A percentile compares a stretch with the other conserved stretches of the same genome.
Conservation (phyloP, 1,284 basidiomycete genomes). For the Puccinia polysora region DNA sequence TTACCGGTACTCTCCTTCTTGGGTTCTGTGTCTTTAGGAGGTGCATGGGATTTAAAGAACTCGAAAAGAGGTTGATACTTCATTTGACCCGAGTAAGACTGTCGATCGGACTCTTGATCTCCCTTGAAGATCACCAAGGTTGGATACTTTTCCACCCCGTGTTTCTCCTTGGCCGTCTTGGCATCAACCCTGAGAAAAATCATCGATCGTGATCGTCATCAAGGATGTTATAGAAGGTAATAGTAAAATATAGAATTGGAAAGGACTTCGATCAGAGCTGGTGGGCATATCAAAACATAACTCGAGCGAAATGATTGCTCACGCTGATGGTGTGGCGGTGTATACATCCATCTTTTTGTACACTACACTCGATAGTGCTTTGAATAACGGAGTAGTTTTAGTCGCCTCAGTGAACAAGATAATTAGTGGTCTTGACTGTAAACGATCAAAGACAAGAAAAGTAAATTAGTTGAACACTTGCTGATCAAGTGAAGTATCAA, state of each 20-base stretch:
- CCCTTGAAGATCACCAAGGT: conserved; percentile 31
- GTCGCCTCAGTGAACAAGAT: conserved; percentile 33
- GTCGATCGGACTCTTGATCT: background rate
- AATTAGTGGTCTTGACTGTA: conserved; percentile 36
- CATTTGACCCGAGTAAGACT: conserved; percentile 23
- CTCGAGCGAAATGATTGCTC: background rate
- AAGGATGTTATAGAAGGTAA: no score
- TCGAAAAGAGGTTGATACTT: conserved; percentile 13
- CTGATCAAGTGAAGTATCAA: no score
- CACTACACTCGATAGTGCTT: conserved; percentile 41
- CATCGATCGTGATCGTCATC: no score
- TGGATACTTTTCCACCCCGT: conserved; percentile 15
- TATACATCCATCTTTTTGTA: conserved; percentile 42
- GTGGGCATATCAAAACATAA: no score
- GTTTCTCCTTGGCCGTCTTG: background rate
- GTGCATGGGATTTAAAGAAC: conserved; percentile 24
- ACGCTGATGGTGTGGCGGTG: conserved; percentile 28
- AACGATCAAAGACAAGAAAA: background rate
- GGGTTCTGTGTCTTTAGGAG: background rate
- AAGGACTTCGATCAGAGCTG: no score
- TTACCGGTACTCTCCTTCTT: conserved; percentile 24
- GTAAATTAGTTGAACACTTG: background rate
- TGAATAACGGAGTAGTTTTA: conserved; percentile 28
- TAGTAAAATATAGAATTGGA: no score
- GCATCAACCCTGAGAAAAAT: conserved; percentile 26